These are phyloP conservation scores for Balakata baccata DNA, from an alignment of 345 rosid species.

Conservation along the genomic window DNA sequence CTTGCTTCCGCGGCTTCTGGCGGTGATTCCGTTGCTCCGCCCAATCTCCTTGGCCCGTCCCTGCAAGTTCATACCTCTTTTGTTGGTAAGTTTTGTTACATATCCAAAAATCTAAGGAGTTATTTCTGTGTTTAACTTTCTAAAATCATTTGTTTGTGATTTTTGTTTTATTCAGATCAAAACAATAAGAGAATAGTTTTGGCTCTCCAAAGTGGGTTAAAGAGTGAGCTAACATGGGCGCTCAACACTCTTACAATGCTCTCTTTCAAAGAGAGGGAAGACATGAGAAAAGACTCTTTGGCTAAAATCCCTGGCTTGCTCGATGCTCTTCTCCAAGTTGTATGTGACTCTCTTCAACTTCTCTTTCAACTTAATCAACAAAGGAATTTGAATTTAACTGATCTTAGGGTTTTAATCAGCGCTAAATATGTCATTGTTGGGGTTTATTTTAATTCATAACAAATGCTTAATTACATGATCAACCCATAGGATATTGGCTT, in stretches of 20 bases:
- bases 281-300: slow-evolving; percentile 79
- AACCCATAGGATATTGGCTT: neutral
- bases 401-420: neutral
- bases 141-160: neutral
- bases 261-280: slow-evolving; percentile 92
- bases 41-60: slow-evolving; percentile 74
- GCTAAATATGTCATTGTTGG: neutral
- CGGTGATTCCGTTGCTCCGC: slow-evolving; percentile 65
- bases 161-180: slow-evolving; percentile 53
- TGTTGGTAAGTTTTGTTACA: slow-evolving; percentile 48
- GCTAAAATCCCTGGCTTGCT: slow-evolving; percentile 93
- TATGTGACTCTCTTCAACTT: slow-evolving; percentile 31
- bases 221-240: slow-evolving; percentile 96
- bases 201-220: slow-evolving; percentile 93
- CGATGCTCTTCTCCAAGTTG: slow-evolving; percentile 90
- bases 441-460: neutral
- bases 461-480: neutral
- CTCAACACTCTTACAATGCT: slow-evolving; percentile 85
- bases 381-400: neutral
- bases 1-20: slow-evolving; percentile 38
- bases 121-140: neutral
- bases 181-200: slow-evolving; percentile 83
- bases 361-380: neutral
- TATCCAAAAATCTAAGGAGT: neutral
- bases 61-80: slow-evolving; percentile 87